Evolutionary conservation across 2,329 filamentous ascomycete species (phyloP).

Genomic region (Alternaria ethzedia): DNA sequence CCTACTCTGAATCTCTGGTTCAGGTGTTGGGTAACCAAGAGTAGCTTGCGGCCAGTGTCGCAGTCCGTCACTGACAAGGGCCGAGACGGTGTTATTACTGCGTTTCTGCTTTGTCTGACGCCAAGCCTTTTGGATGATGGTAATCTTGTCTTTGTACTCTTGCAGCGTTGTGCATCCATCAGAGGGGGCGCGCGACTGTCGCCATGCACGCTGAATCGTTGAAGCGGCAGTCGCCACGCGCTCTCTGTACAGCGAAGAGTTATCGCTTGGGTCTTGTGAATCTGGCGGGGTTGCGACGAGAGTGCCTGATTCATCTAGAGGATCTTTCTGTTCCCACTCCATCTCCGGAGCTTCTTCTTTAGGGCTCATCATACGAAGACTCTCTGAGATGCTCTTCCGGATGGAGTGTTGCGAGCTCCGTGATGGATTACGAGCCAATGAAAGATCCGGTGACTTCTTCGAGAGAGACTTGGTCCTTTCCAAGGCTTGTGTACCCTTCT

Average conservation of each 20-base stretch:
- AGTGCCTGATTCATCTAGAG: slow-evolving; percentile 39
- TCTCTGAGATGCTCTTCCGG: slow-evolving; percentile 44
- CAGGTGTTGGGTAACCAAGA: slow-evolving; percentile 42
- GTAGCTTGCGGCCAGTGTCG: slow-evolving; percentile 45
- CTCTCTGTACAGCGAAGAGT: slow-evolving; percentile 34
- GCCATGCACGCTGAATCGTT: slow-evolving; percentile 46
- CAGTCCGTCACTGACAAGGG: slow-evolving; percentile 39
- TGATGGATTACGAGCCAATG: slow-evolving; percentile 38
- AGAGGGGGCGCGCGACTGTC: slow-evolving; percentile 23
- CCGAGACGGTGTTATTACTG: slow-evolving; percentile 38
- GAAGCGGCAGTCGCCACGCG: slow-evolving; percentile 38
- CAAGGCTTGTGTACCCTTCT: slow-evolving; percentile 44
- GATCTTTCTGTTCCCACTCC: slow-evolving; percentile 38
- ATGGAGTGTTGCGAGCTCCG: slow-evolving; percentile 42
- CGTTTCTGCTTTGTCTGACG: slow-evolving; percentile 41
- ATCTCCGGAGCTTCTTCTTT: slow-evolving; percentile 36
- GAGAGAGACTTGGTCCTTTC: slow-evolving; percentile 43
- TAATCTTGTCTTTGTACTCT: slow-evolving; percentile 50
- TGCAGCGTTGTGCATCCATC: slow-evolving; percentile 32
- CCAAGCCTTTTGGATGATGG: slow-evolving; percentile 48
- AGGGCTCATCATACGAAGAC: slow-evolving; percentile 35
- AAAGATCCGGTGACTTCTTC: slow-evolving; percentile 37
- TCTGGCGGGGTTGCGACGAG: slow-evolving; percentile 36
- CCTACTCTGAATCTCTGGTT: slow-evolving; percentile 34
- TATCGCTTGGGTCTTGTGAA: slow-evolving; percentile 35